Conservation (phyloP, 768 basidiomycete genomes). For the Mycena rosella region DNA sequence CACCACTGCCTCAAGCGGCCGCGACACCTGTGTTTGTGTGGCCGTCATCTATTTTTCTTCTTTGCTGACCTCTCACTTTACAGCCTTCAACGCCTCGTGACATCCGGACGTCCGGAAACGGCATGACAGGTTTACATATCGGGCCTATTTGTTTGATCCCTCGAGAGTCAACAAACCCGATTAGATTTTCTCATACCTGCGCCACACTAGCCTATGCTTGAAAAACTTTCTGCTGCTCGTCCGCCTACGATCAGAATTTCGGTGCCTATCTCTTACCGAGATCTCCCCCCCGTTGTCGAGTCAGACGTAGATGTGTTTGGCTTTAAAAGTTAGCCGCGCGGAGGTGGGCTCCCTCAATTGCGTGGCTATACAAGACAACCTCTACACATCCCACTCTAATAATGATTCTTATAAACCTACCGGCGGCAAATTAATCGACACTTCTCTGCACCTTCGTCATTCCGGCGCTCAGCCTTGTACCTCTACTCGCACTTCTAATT, state of each 20-base stretch:
- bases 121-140: constrained; percentile 7
- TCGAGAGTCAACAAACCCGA: background rate
- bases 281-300: constrained; percentile 18
- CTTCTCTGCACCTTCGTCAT: constrained; percentile 12
- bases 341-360: constrained; percentile 4
- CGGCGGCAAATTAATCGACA: constrained; percentile 11
- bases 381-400: background rate
- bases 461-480: constrained; percentile 20
- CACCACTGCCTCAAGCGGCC: constrained; percentile 11
- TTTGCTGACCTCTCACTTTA: constrained; percentile 2
- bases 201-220: constrained; percentile 10
- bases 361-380: constrained; percentile 14
- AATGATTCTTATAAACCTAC: constrained; percentile 26
- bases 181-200: constrained; percentile 22
- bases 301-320: constrained; percentile 4
- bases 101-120: background rate
- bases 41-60: constrained; percentile 3
- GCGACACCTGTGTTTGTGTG: constrained; percentile 22
- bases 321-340: constrained; percentile 8
- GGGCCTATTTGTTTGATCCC: background rate
- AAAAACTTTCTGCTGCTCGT: background rate
- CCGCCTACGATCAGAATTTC: constrained; percentile 3
- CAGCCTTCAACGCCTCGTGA: constrained; percentile 21
- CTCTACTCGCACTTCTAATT: constrained; percentile 29
- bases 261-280: constrained; percentile 45